Evolutionary conservation across 1,284 basidiomycete genomes (phyloP), one percentile per base, ranked within the genome.

Genomic region (Vanrija sp.): DNA sequence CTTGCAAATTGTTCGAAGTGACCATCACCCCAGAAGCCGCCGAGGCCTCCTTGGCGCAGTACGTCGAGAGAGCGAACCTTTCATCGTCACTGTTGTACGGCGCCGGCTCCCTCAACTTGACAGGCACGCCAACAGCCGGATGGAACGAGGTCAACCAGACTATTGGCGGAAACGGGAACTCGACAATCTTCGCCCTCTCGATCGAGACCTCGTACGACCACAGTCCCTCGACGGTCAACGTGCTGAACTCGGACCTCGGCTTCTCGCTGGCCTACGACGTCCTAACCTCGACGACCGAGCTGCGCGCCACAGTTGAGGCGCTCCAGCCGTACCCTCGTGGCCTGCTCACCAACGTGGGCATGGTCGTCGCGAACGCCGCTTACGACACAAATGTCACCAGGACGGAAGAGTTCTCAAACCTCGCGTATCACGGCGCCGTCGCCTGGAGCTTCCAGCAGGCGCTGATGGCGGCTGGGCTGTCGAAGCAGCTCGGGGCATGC

Each of bases 351-450:
- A 61, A 61, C 46, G 60, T 28, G 7, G 60, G 60, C 25, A 79
- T 80, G 78, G 71, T 80, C 4, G 74, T 79, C 18, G 72, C 79
- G 28, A 80, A 79, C 62, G 74, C 79, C 0, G 79, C 79, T 0
- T 79, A 78, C 62, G 77, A 77, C 52, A 62, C 70, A 28, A 78
- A 79, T 54, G 67, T 73, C 38, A 74, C 75, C 46, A 63, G 74
- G 28, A 69, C 74, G 10, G 25, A 64, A 57, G 50, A 40, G 3
- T 73, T 80, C 49, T 67, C 72, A 52, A 73, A 78, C 43, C 67
- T 68, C 6, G 71, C 73, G n/a, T 80, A 80, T 62, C 79, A 81
- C 60, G 78, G 79, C 12, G 78, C 79, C 26, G 78, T 80, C 18
- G 68, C 76, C 9, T 80, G 79, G 67, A 74, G 74, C 3, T 80